phyloP scores from a whole-genome alignment of 164 flowering plant species.

The Amborella trichopoda region DNA sequence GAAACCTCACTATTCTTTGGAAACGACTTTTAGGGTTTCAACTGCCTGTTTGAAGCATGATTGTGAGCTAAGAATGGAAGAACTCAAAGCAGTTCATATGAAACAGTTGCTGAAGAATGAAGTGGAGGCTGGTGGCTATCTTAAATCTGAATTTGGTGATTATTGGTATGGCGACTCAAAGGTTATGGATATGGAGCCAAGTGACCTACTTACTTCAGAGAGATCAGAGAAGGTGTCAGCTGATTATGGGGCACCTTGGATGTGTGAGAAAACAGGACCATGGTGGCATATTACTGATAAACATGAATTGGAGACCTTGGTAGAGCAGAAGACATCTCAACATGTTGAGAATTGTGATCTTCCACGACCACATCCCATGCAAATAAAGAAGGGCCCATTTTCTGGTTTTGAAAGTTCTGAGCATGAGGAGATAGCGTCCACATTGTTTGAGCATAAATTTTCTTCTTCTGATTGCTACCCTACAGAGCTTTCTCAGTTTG shows the following conservation, averaged over 20 bases:
- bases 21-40: constrained; percentile 9
- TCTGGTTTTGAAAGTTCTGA: constrained; percentile 15
- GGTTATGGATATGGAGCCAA: constrained; percentile 17
- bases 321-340: constrained; percentile 30
- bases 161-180: constrained; percentile 13
- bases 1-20: constrained; percentile 6
- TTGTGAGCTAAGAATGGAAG: constrained; percentile 12
- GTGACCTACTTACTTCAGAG: constrained; percentile 8
- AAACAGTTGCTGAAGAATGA: constrained; percentile 6
- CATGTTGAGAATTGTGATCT: constrained; percentile 45
- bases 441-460: constrained; percentile 18
- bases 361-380: constrained; percentile 27
- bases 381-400: constrained; percentile 13
- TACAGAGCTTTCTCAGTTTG: constrained; percentile 5
- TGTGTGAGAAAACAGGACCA: constrained; percentile 27
- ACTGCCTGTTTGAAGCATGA: constrained; percentile 17
- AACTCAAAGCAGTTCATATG: constrained; percentile 14
- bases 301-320: constrained; percentile 38
- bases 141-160: constrained; percentile 13
- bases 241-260: constrained; percentile 24
- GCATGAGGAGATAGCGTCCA: constrained; percentile 5
- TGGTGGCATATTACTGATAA: constrained; percentile 44
- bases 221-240: constrained; percentile 14
- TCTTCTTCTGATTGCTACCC: constrained; percentile 1
- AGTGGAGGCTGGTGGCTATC: neutral